These are phyloP conservation scores for Cardamine resedifolia DNA, from an alignment of 345 rosid species.

Conservation along the genomic window DNA sequence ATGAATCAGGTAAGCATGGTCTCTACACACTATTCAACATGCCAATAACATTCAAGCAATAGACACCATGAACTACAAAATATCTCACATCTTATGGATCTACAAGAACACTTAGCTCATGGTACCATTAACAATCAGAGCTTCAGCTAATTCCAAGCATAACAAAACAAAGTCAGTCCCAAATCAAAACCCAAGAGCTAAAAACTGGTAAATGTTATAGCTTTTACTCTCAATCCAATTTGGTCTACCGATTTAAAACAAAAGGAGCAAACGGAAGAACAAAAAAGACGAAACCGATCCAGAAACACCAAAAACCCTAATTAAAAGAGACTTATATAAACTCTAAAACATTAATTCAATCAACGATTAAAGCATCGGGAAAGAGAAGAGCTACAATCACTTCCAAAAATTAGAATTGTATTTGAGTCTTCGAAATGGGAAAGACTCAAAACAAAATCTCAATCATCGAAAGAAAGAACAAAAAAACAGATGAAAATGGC, in stretches of 20 bases:
- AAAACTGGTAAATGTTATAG: not conserved
- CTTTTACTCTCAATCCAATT: not conserved
- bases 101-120: not conserved
- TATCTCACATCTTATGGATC: slow-evolving; percentile 9
- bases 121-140: not conserved
- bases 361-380: not conserved
- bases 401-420: slow-evolving; percentile 11
- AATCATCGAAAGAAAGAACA: not conserved
- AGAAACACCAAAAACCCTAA: slow-evolving; percentile 31
- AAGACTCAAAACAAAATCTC: slow-evolving; percentile 7
- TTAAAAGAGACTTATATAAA: not conserved
- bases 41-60: not conserved
- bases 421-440: slow-evolving; percentile 2
- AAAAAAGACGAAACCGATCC: not conserved
- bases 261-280: not conserved
- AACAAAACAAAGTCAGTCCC: not conserved
- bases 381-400: not conserved
- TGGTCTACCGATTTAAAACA: not conserved
- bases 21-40: not conserved
- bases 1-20: not conserved
- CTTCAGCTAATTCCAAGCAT: not conserved
- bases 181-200: slow-evolving; percentile 17
- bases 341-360: slow-evolving; percentile 1
- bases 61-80: not conserved
- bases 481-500: not conserved